Base-by-base conservation (phyloP, 202 grass and related monocot genomes). In the Schoenoplectus triqueter region DNA sequence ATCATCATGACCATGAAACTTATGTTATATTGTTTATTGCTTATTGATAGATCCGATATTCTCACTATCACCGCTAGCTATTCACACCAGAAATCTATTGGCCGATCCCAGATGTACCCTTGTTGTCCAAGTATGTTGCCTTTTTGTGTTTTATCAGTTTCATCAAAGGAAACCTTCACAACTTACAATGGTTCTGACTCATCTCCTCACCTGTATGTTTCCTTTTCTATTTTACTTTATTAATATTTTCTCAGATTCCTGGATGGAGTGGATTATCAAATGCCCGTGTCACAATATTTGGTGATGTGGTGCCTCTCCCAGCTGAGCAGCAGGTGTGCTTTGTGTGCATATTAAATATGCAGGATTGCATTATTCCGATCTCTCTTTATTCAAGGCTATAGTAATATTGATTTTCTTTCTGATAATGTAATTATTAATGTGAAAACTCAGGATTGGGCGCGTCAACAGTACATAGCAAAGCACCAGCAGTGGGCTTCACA, bases 401-500 rank as follows among this genome's bases (percentile, higher is more conserved):
- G 31, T 31, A 31, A 31, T 31, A 31, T 31, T 31, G 31, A 31
- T 31, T 50, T 21, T 21, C 18, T 73, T 73, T 42, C 14, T 44
- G 54, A 42, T 60, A 78, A 78, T 60, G 13, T 57, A 60, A 60
- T 60, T n/a, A 78, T 66, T 20, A 22, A 50, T 66, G 6, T 41
- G 48, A 41, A 70, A 70, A 69, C 13, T 83, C 81, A 95, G 93
- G 91, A 93, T 80, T 95, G 87, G 93, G 93, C 91, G 68, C 87
- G 90, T 67, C 86, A 90, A 51, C 91, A 93, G 54, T 93, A 96
- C 80, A 82, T 90, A 73, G 82, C 82, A 47, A 96, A 96, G 80
- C 93, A 96, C 84, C 93, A 93, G 56, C 91, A 96, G 76, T 96
- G 94, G 94, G 87, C 91, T 78, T 93, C 94, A 22, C 91, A 96